Conservation (phyloP, 352 stramenopile genomes). For the Globisporangium barbulae region DNA sequence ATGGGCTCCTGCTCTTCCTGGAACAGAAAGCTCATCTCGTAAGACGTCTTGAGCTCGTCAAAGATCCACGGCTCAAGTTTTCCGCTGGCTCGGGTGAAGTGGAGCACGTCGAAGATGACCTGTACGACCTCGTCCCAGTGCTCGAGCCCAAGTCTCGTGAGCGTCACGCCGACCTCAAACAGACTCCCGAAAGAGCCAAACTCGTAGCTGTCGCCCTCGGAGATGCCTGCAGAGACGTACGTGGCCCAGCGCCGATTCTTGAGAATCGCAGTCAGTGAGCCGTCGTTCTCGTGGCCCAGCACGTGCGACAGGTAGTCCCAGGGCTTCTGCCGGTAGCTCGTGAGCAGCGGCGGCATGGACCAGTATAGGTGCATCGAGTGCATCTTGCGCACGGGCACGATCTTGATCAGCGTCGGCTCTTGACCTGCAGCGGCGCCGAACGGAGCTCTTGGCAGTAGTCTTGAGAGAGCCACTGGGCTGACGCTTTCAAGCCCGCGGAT, state of each 20-base stretch:
- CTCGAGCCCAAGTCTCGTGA: slow-evolving; percentile 38
- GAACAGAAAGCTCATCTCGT: slow-evolving; percentile 57
- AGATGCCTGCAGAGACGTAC: slow-evolving; percentile 42
- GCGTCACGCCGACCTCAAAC: slow-evolving; percentile 52
- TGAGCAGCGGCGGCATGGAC: slow-evolving; percentile 42
- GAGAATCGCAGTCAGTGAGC: slow-evolving; percentile 37
- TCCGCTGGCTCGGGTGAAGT: slow-evolving; percentile 11
- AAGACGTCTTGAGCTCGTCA: slow-evolving; percentile 45
- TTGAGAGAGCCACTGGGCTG: background rate
- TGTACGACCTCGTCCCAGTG: slow-evolving; percentile 44
- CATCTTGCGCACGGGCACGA: slow-evolving; percentile 48
- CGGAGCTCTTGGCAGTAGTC: background rate
- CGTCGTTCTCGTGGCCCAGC: slow-evolving; percentile 50
- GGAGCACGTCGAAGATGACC: slow-evolving; percentile 46
- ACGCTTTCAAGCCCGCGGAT: slow-evolving; percentile 22
- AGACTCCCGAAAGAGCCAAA: slow-evolving; percentile 56
- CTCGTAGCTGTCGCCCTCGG: slow-evolving; percentile 52
- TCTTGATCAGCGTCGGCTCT: slow-evolving; percentile 27
- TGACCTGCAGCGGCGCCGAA: slow-evolving; percentile 35
- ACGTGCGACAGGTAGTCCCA: slow-evolving; percentile 47
- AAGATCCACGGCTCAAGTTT: slow-evolving; percentile 46
- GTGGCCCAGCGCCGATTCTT: slow-evolving; percentile 41
- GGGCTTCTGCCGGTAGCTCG: slow-evolving; percentile 45
- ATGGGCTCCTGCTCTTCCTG: slow-evolving; percentile 48
- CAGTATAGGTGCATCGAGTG: slow-evolving; percentile 47